A percentile compares a stretch with the other conserved stretches of the same genome.
phyloP scores from a whole-genome alignment of 805 yeast species.

The Wickerhamomyces bovis region DNA sequence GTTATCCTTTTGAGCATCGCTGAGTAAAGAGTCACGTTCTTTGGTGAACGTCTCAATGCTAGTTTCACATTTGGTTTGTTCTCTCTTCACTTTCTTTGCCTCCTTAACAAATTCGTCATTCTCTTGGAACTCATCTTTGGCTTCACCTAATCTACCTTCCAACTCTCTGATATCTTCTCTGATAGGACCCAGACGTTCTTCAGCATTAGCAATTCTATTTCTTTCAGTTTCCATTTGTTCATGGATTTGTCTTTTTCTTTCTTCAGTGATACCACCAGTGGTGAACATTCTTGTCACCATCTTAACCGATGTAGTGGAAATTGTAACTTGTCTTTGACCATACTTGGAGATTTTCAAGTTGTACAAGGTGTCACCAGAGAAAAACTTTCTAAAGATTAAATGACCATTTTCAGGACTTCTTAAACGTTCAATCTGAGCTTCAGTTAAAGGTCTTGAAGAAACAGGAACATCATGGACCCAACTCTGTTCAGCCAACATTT shows the following conservation, averaged over 20 bases:
- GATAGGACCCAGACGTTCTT: slow-evolving; percentile 4
- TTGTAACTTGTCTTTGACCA: slow-evolving; percentile 47
- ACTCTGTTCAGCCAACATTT: slow-evolving; percentile 57
- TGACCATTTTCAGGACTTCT: slow-evolving; percentile 33
- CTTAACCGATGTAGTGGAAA: slow-evolving; percentile 11
- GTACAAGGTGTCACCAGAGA: slow-evolving; percentile 52
- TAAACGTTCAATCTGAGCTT: slow-evolving; percentile 32
- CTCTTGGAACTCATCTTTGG: not conserved
- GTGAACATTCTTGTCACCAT: slow-evolving; percentile 9
- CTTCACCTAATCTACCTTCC: not conserved
- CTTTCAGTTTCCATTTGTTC: slow-evolving; percentile 12
- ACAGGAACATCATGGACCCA: slow-evolving; percentile 59
- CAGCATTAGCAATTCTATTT: slow-evolving; percentile 8
- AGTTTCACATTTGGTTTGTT: slow-evolving; percentile 19
- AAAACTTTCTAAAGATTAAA: slow-evolving; percentile 47
- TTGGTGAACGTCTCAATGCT: slow-evolving; percentile 26
- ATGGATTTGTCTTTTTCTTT: slow-evolving; percentile 9
- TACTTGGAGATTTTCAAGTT: slow-evolving; percentile 52
- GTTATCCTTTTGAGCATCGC: slow-evolving; percentile 37
- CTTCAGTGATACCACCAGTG: slow-evolving; percentile 19
- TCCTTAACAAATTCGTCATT: slow-evolving; percentile 5
- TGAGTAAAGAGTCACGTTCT: slow-evolving; percentile 28
- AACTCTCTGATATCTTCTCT: slow-evolving; percentile 1
- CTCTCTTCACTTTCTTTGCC: slow-evolving; percentile 9
- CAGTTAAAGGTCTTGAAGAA: slow-evolving; percentile 38